These are phyloP conservation scores for Yamadazyma paraphyllophila DNA, from an alignment of 805 yeast genomes.

Conservation along the genomic window DNA sequence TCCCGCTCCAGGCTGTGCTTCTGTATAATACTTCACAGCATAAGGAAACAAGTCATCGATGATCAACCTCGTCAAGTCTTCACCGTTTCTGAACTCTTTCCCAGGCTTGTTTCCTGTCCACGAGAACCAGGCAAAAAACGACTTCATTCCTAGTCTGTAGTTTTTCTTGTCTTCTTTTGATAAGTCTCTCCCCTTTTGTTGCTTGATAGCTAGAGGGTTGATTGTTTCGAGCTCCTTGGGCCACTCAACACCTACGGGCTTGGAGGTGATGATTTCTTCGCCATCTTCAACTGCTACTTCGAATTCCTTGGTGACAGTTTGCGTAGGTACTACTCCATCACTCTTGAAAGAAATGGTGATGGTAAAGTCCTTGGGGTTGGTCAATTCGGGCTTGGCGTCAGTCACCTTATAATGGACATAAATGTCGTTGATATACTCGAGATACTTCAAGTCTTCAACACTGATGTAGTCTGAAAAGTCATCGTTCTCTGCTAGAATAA, in stretches of 20 bases:
- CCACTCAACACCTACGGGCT: constrained; percentile 62
- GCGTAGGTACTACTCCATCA: constrained; percentile 51
- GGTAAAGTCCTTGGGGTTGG: constrained; percentile 49
- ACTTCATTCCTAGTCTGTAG: constrained; percentile 71
- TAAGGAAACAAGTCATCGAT: constrained; percentile 81
- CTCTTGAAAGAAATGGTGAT: constrained; percentile 55
- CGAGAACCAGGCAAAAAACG: constrained; percentile 82
- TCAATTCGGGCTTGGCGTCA: constrained; percentile 17
- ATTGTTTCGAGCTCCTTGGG: constrained; percentile 58
- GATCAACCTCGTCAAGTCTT: constrained; percentile 67
- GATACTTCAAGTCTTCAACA: constrained; percentile 71
- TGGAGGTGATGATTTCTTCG: constrained; percentile 54
- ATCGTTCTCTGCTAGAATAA: constrained; percentile 77
- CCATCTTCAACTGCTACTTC: constrained; percentile 48
- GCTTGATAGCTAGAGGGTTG: constrained; percentile 51
- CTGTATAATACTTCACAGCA: constrained; percentile 78
- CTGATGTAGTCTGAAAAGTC: constrained; percentile 80
- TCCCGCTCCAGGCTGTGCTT: constrained; percentile 61
- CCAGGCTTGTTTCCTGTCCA: constrained; percentile 83
- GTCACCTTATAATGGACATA: constrained; percentile 53
- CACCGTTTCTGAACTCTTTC: constrained; percentile 76
- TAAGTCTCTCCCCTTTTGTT: constrained; percentile 38
- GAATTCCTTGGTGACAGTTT: constrained; percentile 61
- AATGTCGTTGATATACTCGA: constrained; percentile 66
- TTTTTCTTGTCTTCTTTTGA: constrained; percentile 53